phyloP scores from a whole-genome alignment of 2,329 filamentous ascomycete species.

The Neurospora sp. region DNA sequence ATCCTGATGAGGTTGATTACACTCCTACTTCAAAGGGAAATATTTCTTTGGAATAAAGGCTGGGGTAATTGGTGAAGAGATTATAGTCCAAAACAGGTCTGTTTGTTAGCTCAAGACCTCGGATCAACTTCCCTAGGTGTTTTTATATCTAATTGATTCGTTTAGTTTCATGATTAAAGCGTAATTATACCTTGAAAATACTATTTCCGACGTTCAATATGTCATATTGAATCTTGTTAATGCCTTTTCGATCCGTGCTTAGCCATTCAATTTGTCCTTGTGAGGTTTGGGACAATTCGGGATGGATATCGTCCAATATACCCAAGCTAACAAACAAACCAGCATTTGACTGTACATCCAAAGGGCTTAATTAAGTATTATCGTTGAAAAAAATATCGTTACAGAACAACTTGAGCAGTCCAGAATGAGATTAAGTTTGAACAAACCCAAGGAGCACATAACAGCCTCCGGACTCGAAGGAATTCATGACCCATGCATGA shows the following conservation, averaged over 20 bases:
- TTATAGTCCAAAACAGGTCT: not conserved
- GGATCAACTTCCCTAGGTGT: no score
- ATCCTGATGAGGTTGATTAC: slow-evolving; percentile 19
- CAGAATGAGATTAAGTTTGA: not conserved
- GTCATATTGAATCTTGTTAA: no score
- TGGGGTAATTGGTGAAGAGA: not conserved
- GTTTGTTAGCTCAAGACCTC: no score
- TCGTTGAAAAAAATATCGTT: not conserved
- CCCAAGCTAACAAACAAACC: no score
- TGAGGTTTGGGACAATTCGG: no score
- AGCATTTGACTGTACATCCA: not conserved
- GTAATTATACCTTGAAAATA: no score
- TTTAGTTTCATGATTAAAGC: no score
- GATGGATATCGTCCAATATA: no score
- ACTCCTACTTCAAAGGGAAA: slow-evolving; percentile 12
- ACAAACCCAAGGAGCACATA: not conserved
- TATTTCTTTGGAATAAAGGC: slow-evolving; percentile 9
- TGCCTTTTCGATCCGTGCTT: no score
- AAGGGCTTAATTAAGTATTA: not conserved
- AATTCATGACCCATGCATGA: not conserved
- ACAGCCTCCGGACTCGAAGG: not conserved
- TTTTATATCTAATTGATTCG: no score
- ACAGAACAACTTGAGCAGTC: not conserved
- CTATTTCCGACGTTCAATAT: no score
- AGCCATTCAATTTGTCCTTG: no score